These are phyloP conservation scores for Pezicula neosporulosa DNA, from an alignment of 2,329 filamentous ascomycete species.

Conservation along the genomic window DNA sequence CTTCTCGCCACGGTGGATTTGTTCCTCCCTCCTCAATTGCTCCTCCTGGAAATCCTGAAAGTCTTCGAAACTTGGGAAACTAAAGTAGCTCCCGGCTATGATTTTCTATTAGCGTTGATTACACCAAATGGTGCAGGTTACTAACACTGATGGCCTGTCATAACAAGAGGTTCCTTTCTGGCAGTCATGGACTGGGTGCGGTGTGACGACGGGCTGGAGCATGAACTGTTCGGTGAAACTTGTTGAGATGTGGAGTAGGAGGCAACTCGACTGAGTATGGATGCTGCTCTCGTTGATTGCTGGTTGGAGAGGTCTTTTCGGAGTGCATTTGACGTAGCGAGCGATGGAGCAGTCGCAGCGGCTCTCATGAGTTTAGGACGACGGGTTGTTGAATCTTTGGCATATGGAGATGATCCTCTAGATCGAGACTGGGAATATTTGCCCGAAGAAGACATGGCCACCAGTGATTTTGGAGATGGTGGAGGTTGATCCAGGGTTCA, in stretches of 20 bases:
- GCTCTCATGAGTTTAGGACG: constrained; percentile 53
- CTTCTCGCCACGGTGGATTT: background rate
- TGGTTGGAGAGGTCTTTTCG: constrained; percentile 47
- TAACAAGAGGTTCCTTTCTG: constrained; percentile 20
- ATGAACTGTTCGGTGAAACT: constrained; percentile 15
- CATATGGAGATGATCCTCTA: constrained; percentile 30
- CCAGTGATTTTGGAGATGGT: background rate
- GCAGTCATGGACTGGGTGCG: constrained; percentile 5
- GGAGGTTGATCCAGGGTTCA: background rate
- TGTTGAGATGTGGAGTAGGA: constrained; percentile 42
- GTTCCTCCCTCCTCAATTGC: constrained; percentile 19
- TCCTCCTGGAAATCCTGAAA: constrained; percentile 51
- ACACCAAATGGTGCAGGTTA: background rate
- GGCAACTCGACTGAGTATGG: constrained; percentile 51
- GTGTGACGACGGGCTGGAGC: constrained; percentile 16
- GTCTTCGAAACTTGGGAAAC: constrained; percentile 71
- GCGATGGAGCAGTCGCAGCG: constrained; percentile 53
- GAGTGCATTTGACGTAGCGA: constrained; percentile 52
- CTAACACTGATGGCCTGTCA: constrained; percentile 18
- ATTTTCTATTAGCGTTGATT: constrained; percentile 6
- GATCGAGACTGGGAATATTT: constrained; percentile 25
- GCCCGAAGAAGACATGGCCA: constrained; percentile 27
- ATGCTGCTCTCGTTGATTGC: constrained; percentile 47
- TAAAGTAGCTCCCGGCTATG: constrained; percentile 57
- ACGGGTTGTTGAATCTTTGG: constrained; percentile 36